phyloP scores from a whole-genome alignment of 2,329 filamentous ascomycete genomes.

The Saccharata proteae region DNA sequence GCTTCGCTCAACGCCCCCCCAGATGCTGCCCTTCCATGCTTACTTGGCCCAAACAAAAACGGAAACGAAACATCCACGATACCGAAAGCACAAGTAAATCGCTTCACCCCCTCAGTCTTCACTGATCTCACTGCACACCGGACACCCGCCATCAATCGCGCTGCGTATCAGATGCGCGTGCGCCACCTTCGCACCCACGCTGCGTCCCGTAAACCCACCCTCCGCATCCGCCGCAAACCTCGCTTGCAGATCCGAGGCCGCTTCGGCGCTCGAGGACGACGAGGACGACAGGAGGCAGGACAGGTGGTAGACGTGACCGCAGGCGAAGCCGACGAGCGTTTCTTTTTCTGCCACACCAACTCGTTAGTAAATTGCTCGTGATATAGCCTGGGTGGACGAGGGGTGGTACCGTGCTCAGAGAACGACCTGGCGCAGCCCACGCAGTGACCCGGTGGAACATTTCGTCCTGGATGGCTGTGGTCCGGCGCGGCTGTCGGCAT shows the following conservation, averaged over 20 bases:
- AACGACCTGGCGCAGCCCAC: slow-evolving; percentile 27
- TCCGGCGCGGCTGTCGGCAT: slow-evolving; percentile 6
- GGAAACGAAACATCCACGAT: neutral
- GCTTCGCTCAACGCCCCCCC: too few relatives aligned
- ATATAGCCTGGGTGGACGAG: neutral
- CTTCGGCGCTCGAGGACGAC: slow-evolving; percentile 24
- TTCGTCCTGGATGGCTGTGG: neutral
- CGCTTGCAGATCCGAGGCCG: slow-evolving; percentile 33
- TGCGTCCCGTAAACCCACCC: slow-evolving; percentile 39
- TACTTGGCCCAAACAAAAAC: too few relatives aligned
- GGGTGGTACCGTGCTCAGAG: slow-evolving; percentile 20
- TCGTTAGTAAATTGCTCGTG: neutral
- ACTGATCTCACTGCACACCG: slow-evolving; percentile 6
- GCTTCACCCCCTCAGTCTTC: neutral
- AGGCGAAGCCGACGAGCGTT: slow-evolving; percentile 68
- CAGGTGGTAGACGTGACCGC: slow-evolving; percentile 71
- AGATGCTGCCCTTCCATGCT: too few relatives aligned
- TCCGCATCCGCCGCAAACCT: slow-evolving; percentile 26
- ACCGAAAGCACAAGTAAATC: neutral
- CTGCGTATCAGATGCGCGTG: slow-evolving; percentile 69
- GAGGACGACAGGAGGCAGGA: slow-evolving; percentile 48
- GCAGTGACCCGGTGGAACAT: slow-evolving; percentile 23
- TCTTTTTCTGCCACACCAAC: slow-evolving; percentile 42
- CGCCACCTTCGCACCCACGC: slow-evolving; percentile 77
- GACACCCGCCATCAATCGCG: slow-evolving; percentile 51